A percentile compares a stretch with the other conserved stretches of the same genome.
These are phyloP conservation scores for Silene latifolia DNA, from an alignment of 148 eudicot genomes.

Conservation along the genomic window DNA sequence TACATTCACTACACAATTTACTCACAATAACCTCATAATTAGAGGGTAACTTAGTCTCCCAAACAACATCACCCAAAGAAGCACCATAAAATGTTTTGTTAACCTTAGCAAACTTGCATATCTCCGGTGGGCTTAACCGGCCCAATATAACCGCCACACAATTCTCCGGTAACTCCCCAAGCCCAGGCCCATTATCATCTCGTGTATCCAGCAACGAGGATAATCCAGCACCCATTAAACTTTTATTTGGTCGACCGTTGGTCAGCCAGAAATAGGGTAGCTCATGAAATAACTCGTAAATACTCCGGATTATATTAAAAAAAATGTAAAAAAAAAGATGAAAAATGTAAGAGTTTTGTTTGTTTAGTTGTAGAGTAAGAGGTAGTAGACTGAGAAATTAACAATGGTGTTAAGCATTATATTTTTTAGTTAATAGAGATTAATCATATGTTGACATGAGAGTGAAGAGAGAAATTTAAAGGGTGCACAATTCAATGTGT, in stretches of 20 bases:
- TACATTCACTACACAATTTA: conserved; percentile 31
- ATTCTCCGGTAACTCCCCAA: conserved; percentile 61
- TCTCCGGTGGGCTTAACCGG: conserved; percentile 48
- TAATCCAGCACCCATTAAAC: conserved; percentile 44
- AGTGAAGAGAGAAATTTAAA: not conserved
- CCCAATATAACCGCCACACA: conserved; percentile 51
- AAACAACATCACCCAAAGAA: conserved; percentile 54
- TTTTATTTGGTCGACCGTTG: too few relatives aligned
- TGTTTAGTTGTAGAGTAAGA: conserved; percentile 29
- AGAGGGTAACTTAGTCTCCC: conserved; percentile 54
- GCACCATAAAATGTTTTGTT: conserved; percentile 45
- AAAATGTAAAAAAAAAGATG: too few relatives aligned
- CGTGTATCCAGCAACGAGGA: conserved; percentile 20
- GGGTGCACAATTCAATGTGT: not conserved
- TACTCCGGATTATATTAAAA: too few relatives aligned
- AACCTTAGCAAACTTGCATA: conserved; percentile 40
- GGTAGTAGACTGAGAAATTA: conserved; percentile 27
- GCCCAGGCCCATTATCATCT: conserved; percentile 12
- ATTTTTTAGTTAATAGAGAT: not conserved
- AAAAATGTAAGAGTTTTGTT: too few relatives aligned
- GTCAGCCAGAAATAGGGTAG: too few relatives aligned
- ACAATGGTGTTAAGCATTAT: conserved; percentile 32
- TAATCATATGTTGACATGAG: not conserved
- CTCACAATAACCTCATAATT: conserved; percentile 41
- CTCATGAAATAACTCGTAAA: too few relatives aligned